Percentiles rank a stretch among this genome's conserved stretches.
Evolutionary conservation across 2,329 filamentous ascomycete species (phyloP).

Genomic region (Aspergillus hiratsukae): DNA sequence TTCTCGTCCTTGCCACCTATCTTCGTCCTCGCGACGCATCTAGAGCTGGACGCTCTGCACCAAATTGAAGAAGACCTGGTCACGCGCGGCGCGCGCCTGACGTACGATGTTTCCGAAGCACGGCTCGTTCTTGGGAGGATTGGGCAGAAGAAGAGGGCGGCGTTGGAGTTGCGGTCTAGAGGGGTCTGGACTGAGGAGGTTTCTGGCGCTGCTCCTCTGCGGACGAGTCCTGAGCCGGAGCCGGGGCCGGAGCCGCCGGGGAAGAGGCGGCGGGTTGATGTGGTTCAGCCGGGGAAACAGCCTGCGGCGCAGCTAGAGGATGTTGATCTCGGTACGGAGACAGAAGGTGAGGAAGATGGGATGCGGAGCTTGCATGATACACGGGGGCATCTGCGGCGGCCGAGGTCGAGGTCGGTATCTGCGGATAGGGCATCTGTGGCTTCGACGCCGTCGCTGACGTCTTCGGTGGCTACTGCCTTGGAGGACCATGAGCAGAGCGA

Average conservation of each 20-base stretch:
- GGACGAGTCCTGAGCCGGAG: background rate
- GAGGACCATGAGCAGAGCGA: conserved; percentile 16
- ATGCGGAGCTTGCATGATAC: conserved; percentile 10
- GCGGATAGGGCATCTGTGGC: background rate
- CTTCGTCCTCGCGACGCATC: conserved; percentile 68
- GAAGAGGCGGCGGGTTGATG: conserved; percentile 26
- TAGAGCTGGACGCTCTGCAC: conserved; percentile 60
- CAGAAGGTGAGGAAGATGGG: conserved; percentile 25
- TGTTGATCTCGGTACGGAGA: conserved; percentile 29
- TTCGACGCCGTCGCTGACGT: background rate
- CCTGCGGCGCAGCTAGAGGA: conserved; percentile 4
- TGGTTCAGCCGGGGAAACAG: background rate
- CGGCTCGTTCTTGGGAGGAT: conserved; percentile 71
- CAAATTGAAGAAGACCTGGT: conserved; percentile 61
- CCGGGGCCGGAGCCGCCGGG: conserved; percentile 7
- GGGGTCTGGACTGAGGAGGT: conserved; percentile 51
- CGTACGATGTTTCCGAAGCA: conserved; percentile 68
- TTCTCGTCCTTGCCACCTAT: conserved; percentile 55
- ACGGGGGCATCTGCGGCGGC: conserved; percentile 7
- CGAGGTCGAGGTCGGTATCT: background rate
- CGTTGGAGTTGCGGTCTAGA: conserved; percentile 69
- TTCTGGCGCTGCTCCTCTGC: background rate
- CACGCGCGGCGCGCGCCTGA: conserved; percentile 53
- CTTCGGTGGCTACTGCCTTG: background rate
- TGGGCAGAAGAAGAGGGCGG: conserved; percentile 63